Conservation (phyloP, 2,329 filamentous ascomycete species). For the Neofusicoccum umdonicola region DNA sequence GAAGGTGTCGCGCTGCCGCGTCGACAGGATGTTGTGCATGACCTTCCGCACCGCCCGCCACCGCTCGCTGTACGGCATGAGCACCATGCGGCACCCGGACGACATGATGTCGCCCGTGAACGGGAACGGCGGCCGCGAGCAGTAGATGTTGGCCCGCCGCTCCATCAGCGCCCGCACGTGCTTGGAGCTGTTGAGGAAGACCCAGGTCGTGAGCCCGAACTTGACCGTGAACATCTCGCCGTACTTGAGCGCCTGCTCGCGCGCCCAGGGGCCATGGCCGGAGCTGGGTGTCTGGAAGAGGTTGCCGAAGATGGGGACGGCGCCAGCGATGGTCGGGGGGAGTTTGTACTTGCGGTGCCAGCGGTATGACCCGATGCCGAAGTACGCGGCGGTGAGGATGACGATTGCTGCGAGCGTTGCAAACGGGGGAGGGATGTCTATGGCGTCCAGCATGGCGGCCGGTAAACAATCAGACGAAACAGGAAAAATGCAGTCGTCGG, state of each 20-base stretch:
- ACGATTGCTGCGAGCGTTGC: background rate
- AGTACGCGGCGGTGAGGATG: background rate
- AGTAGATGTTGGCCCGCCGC: constrained; percentile 23
- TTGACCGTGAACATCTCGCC: background rate
- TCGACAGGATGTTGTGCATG: constrained; percentile 33
- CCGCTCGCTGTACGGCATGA: constrained; percentile 29
- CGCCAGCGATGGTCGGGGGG: background rate
- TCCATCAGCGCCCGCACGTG: constrained; percentile 23
- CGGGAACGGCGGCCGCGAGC: constrained; percentile 21
- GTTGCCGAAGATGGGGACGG: constrained; percentile 13
- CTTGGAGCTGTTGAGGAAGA: constrained; percentile 24
- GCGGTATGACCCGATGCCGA: background rate
- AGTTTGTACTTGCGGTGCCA: background rate
- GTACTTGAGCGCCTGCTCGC: background rate
- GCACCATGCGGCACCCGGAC: constrained; percentile 28
- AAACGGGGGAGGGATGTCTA: background rate
- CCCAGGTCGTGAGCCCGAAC: constrained; percentile 17
- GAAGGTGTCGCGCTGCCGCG: constrained; percentile 25
- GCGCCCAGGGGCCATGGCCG: constrained; percentile 7
- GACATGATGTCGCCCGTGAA: constrained; percentile 29
- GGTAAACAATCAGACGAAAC: background rate
- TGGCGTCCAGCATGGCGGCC: background rate
- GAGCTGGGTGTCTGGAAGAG: background rate
- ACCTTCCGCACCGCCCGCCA: constrained; percentile 32
- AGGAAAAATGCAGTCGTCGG: background rate